These are phyloP conservation scores for Talaromyces pinophilus DNA, from an alignment of 2,329 filamentous ascomycete species.

Conservation along the genomic window DNA sequence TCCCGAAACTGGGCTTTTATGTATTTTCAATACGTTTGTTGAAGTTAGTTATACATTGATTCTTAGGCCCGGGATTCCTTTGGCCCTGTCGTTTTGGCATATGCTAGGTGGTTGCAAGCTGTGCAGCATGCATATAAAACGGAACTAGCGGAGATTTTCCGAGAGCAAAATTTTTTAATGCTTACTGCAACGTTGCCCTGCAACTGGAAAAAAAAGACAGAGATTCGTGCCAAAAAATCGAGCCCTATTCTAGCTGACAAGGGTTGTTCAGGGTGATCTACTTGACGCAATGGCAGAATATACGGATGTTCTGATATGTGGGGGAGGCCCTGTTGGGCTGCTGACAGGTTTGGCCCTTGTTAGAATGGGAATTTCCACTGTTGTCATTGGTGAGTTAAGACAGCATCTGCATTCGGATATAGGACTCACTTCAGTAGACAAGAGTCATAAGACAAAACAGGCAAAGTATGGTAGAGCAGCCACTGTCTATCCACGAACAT, in stretches of 20 bases:
- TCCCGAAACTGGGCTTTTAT: neutral
- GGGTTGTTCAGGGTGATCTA: neutral
- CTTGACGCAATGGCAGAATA: neutral
- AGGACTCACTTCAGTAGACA: neutral
- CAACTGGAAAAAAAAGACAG: neutral
- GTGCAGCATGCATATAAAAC: neutral
- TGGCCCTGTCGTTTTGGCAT: neutral
- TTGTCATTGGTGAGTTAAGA: slow-evolving; percentile 8
- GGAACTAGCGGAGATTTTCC: neutral
- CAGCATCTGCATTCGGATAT: neutral
- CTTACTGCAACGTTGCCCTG: slow-evolving; percentile 4
- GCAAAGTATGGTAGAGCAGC: slow-evolving; percentile 6
- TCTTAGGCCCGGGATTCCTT: neutral
- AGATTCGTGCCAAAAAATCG: neutral
- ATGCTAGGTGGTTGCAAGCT: neutral
- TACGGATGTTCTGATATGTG: slow-evolving; percentile 7
- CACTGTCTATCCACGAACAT: slow-evolving; percentile 4
- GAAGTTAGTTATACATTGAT: neutral
- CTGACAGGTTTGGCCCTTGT: slow-evolving; percentile 1
- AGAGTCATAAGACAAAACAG: slow-evolving; percentile 3
- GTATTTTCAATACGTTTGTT: neutral
- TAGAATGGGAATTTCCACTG: slow-evolving; percentile 2
- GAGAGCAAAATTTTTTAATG: neutral
- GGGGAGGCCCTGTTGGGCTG: neutral
- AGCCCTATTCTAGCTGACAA: slow-evolving; percentile 5